Base-by-base conservation (phyloP, 768 basidiomycete genomes). In the Stropharia rugosoannulata region DNA sequence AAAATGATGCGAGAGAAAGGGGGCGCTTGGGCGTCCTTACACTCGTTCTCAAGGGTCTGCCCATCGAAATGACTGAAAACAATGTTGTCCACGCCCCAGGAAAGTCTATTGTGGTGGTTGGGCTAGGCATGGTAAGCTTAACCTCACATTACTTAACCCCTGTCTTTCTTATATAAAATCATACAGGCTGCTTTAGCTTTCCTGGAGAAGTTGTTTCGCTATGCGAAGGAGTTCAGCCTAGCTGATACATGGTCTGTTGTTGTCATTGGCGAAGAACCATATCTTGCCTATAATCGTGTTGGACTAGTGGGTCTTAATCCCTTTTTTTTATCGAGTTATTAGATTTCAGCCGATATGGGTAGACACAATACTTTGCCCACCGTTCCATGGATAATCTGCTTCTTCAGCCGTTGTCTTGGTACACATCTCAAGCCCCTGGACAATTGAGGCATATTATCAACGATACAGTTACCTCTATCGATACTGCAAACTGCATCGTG, bases 191-290 rank as follows among this genome's bases (percentile, higher is more conserved):
- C 59, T 22, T 37, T 60, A 80, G 85, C 85, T 0, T 87, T 88
- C 71, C 85, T 88, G 61, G 86, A 88, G 64, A 88, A 87, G 61
- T 70, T 89, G 29, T 73, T 87, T 41, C 75, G 77, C 53, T 73
- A 83, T 25, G 84, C 88, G 60, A 74, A 77, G 16, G 66, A 66
- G 3, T 71, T 72, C 13, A 19, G 12, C 9, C n/a, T 39, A 15
- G 45, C 29, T 7, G 19, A 51, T 6, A 67, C 70, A 15, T 87
- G 85, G 68, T 73, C 75, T 49, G 70, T 87, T 29, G 73, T 82
- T 12, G 86, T 84, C 1, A 82, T 80, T 44, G 85, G 86, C 10
- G 87, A 90, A 70, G 80, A 80, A 54, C 57, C 57, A 5, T 72
- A 76, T 68, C 67, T 83, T 56, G 82, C 82, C 0, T 85, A 84